These are phyloP conservation scores for Solanum hybrid DNA, from an alignment of 305 asterid species.

Conservation along the genomic window DNA sequence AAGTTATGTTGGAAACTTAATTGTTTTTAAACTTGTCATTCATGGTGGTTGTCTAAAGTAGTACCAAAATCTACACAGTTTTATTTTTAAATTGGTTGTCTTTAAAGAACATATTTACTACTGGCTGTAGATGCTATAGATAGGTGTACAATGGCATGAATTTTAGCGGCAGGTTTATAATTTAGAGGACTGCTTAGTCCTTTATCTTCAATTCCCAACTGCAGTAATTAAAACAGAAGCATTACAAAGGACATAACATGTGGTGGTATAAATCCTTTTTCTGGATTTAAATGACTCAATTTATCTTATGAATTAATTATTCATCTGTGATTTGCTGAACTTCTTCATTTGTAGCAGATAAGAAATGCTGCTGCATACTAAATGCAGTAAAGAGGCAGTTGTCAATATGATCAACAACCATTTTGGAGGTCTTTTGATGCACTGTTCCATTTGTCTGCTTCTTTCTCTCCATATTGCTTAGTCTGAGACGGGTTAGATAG, in stretches of 20 bases:
- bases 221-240: background rate
- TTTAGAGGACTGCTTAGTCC: background rate
- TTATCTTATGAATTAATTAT: background rate
- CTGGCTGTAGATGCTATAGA: background rate
- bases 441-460: slow-evolving; percentile 1
- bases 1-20: background rate
- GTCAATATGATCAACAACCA: slow-evolving; percentile 11
- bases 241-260: background rate
- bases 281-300: background rate
- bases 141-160: background rate
- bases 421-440: background rate
- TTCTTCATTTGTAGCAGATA: background rate
- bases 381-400: background rate
- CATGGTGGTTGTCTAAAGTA: background rate
- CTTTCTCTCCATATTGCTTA: slow-evolving; percentile 4
- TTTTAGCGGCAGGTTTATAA: background rate
- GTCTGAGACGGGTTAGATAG: slow-evolving; percentile 24
- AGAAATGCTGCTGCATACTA: background rate
- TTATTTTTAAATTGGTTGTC: background rate
- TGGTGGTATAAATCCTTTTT: background rate
- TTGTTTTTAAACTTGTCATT: background rate
- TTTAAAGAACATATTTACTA: background rate
- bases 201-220: background rate
- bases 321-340: background rate
- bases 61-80: background rate